phyloP scores from a whole-genome alignment of 208 protist genomes.

The Trypanosomatidae sp. region DNA sequence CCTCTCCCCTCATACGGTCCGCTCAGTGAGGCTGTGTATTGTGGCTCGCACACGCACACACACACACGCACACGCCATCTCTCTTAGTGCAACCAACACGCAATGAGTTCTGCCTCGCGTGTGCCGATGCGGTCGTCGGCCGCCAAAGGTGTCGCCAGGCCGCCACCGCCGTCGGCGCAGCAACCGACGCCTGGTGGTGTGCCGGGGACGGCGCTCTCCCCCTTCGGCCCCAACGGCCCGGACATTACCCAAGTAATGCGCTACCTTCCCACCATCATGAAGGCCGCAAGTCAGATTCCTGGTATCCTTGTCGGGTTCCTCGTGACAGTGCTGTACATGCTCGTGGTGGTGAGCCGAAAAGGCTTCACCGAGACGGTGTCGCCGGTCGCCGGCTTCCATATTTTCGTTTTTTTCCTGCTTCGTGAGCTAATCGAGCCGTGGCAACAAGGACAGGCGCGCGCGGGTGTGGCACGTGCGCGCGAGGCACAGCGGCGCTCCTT shows the following conservation, averaged over 20 bases:
- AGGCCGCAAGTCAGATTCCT: constrained; percentile 35
- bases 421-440: constrained; percentile 52
- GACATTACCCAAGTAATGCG: constrained; percentile 40
- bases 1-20: not conserved
- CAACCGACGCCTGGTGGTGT: not conserved
- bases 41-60: not conserved
- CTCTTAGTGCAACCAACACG: not conserved
- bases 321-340: constrained; percentile 43
- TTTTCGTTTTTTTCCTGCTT: constrained; percentile 53
- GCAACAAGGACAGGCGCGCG: constrained; percentile 21
- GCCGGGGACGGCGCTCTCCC: constrained; percentile 5
- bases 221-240: constrained; percentile 13
- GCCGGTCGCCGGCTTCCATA: constrained; percentile 72
- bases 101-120: not conserved
- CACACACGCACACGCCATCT: not conserved
- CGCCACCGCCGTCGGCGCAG: not conserved
- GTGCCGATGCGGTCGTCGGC: not conserved
- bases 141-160: not conserved
- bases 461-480: constrained; percentile 14
- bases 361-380: constrained; percentile 41
- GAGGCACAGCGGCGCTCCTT: constrained; percentile 38
- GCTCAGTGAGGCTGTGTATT: not conserved
- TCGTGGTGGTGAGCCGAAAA: constrained; percentile 34
- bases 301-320: constrained; percentile 58
- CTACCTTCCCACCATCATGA: constrained; percentile 58